Conservation (phyloP, 208 protist genomes). For the Trypanosoma melophagium region DNA sequence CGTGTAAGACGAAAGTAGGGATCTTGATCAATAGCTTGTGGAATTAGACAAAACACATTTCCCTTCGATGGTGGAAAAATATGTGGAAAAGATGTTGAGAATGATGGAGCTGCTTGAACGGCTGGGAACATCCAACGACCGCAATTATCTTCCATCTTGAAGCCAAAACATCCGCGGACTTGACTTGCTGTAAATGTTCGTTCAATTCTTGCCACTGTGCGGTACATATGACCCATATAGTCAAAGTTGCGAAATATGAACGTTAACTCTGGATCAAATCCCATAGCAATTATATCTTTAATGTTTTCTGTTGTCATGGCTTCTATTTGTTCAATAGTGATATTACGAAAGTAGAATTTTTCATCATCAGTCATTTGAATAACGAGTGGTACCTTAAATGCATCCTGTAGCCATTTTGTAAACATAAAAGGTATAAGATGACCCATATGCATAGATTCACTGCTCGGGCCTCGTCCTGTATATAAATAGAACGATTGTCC, state of each 20-base stretch:
- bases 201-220: slow-evolving; percentile 94
- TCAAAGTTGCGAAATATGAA: slow-evolving; percentile 99
- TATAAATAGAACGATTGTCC: slow-evolving; percentile 99
- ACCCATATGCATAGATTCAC: slow-evolving; percentile 98
- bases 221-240: slow-evolving; percentile 97
- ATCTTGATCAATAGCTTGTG: slow-evolving; percentile 98
- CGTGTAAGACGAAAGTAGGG: slow-evolving; percentile 99
- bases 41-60: slow-evolving; percentile 98
- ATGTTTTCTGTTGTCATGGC: slow-evolving; percentile 95
- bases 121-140: slow-evolving; percentile 98
- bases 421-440: slow-evolving; percentile 99
- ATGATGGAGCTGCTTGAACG: slow-evolving; percentile 97
- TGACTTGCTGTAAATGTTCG: slow-evolving; percentile 95
- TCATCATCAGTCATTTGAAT: slow-evolving; percentile 99
- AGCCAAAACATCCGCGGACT: slow-evolving; percentile 96
- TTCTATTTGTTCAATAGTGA: slow-evolving; percentile 93
- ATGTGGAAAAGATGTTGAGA: slow-evolving; percentile 96
- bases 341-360: slow-evolving; percentile 99
- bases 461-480: slow-evolving; percentile 98
- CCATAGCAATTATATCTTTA: slow-evolving; percentile 99
- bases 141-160: slow-evolving; percentile 95
- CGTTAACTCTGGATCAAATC: slow-evolving; percentile 98
- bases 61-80: slow-evolving; percentile 91
- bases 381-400: slow-evolving; percentile 98
- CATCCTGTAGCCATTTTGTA: slow-evolving; percentile 99